Conservation (phyloP, 805 yeast genomes). For the Yamadazyma scolyti region DNA sequence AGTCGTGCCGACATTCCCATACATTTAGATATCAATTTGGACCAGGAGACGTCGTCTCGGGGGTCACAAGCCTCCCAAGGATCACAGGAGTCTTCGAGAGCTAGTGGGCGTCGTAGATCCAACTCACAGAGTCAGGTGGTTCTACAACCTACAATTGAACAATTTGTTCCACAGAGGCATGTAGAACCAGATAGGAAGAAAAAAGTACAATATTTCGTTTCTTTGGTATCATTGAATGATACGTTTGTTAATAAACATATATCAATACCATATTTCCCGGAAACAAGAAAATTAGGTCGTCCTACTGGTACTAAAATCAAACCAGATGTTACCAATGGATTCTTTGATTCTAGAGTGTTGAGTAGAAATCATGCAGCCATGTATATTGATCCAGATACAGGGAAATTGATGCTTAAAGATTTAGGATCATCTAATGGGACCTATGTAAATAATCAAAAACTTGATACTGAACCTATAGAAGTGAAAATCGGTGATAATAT, state of each 20-base stretch:
- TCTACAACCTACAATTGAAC: too few species aligned
- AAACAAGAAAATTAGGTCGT: slow-evolving; percentile 81
- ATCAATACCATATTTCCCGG: slow-evolving; percentile 78
- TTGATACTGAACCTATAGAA: slow-evolving; percentile 59
- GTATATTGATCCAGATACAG: slow-evolving; percentile 61
- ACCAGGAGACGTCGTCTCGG: too few species aligned
- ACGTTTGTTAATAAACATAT: slow-evolving; percentile 79
- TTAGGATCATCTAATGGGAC: slow-evolving; percentile 94
- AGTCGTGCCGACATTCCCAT: slow-evolving; percentile 18
- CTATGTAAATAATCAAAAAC: slow-evolving; percentile 72
- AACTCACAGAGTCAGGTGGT: slow-evolving; percentile 42
- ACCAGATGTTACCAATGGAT: slow-evolving; percentile 76
- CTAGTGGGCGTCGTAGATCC: slow-evolving; percentile 29
- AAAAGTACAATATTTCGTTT: slow-evolving; percentile 52
- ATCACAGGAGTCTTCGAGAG: slow-evolving; percentile 4
- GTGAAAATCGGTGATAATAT: slow-evolving; percentile 78
- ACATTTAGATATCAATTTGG: slow-evolving; percentile 16
- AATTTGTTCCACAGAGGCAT: too few species aligned
- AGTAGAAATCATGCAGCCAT: slow-evolving; percentile 93
- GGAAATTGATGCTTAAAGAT: slow-evolving; percentile 75
- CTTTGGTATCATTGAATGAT: slow-evolving; percentile 71
- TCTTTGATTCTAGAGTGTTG: slow-evolving; percentile 88
- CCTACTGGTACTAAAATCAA: slow-evolving; percentile 67
- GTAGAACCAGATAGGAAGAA: slow-evolving; percentile 19
- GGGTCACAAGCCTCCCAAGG: background rate